Conservation (phyloP, 495 filamentous ascomycete species). For the Tuber indicum region DNA sequence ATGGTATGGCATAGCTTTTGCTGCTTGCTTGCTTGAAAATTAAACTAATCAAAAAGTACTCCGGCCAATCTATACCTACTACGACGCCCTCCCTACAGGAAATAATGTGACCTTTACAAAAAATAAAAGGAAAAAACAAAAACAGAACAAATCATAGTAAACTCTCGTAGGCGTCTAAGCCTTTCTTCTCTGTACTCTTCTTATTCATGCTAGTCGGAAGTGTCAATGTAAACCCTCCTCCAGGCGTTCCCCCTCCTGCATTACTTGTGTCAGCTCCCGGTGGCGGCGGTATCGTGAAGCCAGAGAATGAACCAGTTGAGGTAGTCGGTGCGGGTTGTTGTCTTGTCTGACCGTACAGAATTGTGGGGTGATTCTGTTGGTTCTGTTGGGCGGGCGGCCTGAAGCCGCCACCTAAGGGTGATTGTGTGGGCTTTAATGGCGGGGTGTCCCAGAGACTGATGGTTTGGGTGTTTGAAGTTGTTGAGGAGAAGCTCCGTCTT, state of each 20-base stretch:
- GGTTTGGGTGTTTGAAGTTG: constrained; percentile 16
- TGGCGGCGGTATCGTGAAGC: constrained; percentile 35
- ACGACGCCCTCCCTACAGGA: neutral
- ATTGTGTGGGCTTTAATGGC: neutral
- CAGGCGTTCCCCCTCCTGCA: constrained; percentile 12
- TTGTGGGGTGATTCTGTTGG: constrained; percentile 19
- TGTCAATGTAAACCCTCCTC: constrained; percentile 6
- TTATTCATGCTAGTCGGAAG: constrained; percentile 15
- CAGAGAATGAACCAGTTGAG: constrained; percentile 16
- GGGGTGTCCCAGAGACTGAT: neutral
- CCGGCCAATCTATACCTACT: neutral
- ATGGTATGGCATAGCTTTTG: constrained; percentile 20
- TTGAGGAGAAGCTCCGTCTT: constrained; percentile 10
- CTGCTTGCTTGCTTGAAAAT: neutral
- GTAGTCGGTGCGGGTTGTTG: constrained; percentile 14
- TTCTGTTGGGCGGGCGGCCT: neutral
- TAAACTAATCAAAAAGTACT: constrained; percentile 7
- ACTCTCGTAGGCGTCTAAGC: constrained; percentile 76
- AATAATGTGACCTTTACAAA: constrained; percentile 4
- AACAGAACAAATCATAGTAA: constrained; percentile 51
- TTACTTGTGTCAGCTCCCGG: constrained; percentile 18
- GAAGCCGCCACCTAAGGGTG: neutral
- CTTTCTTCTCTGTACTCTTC: constrained; percentile 50
- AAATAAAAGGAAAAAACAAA: neutral
- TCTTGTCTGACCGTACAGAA: constrained; percentile 27